Conservation (phyloP, 805 yeast genomes). For the Candida maltosa region DNA sequence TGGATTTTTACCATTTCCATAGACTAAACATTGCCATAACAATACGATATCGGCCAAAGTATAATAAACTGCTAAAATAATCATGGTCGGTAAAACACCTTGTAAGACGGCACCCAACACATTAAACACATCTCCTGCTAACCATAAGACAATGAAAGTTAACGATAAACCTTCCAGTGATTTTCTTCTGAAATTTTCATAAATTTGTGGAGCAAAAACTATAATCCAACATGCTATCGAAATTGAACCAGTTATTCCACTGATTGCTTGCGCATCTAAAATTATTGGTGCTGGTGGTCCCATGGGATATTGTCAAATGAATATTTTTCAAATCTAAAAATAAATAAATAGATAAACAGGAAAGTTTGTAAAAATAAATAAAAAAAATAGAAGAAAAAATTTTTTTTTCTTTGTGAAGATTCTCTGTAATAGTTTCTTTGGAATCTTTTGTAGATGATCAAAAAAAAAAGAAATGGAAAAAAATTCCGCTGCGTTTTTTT, state of each 20-base stretch:
- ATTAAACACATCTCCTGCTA: conserved; percentile 90
- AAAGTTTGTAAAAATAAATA: too few species aligned
- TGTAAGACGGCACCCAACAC: conserved; percentile 88
- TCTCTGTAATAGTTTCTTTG: too few species aligned
- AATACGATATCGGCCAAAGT: conserved; percentile 86
- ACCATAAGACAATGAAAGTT: conserved; percentile 84
- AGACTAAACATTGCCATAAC: conserved; percentile 77
- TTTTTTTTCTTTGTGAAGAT: too few species aligned
- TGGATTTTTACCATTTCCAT: conserved; percentile 59
- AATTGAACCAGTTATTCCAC: conserved; percentile 81
- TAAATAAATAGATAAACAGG: too few species aligned
- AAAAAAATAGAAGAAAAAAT: too few species aligned
- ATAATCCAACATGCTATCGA: conserved; percentile 97
- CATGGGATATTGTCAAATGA: too few species aligned
- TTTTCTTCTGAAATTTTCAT: conserved; percentile 82
- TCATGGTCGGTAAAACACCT: conserved; percentile 92
- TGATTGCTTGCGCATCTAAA: conserved; percentile 65
- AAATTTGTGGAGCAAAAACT: conserved; percentile 95
- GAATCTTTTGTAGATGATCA: too few species aligned
- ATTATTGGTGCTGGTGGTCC: conserved; percentile 59
- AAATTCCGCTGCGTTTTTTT: too few species aligned
- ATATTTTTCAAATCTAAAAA: too few species aligned
- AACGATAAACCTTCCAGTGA: conserved; percentile 88
- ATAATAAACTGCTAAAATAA: conserved; percentile 85
- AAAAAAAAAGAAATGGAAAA: too few species aligned